Evolutionary conservation across 441 rosid species (phyloP), one percentile per base, ranked within the genome.

Genomic region (Syzygium malaccense): DNA sequence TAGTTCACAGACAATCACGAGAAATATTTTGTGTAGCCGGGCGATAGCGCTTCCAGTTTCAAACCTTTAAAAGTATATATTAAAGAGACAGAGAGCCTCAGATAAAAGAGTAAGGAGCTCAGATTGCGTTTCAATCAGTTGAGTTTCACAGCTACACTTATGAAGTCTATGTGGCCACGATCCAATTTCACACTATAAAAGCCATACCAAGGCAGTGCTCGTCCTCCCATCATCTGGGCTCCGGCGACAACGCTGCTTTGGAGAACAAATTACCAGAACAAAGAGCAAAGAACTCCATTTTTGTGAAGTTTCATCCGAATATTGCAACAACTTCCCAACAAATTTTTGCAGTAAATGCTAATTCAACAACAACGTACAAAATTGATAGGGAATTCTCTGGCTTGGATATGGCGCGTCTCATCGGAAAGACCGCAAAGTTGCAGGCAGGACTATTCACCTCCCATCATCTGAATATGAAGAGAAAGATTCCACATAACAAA

Each of bases 391-490:
- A 75, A 45, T 75, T n/a, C 51, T 32, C 26, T 37, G 10, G 51
- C 83, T 75, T 2, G 28, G 51, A 37, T 75, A 41, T 23, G 28
- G 83, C 14, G 48, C 12, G n/a, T 12, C 41, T 75, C 51, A 23
- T 75, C 1, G 14, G 80, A 71, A 71, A 71, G 49, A 20, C 28
- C 28, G 5, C 51, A 37, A 41, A 37, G 83, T 41, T 37, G 51
- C 51, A 75, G 26, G 83, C 28, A 37, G 83, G n/a, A 75, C 85
- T 89, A 30, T 66, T 93, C 91, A 90, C 48, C 95, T 85, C 91
- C 93, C 95, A 95, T 95, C 97, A 96, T 96, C 99, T 96, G 94
- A 93, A 92, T 62, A 89, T 55, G 53, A n/a, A 30, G 88, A 71
- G 64, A 75, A 41, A 80, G n/a, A 30, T 80, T 89, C 45, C 14